These are phyloP conservation scores for Acanthamoeba lenticulata DNA, from an alignment of 208 protist genomes.

Conservation along the genomic window DNA sequence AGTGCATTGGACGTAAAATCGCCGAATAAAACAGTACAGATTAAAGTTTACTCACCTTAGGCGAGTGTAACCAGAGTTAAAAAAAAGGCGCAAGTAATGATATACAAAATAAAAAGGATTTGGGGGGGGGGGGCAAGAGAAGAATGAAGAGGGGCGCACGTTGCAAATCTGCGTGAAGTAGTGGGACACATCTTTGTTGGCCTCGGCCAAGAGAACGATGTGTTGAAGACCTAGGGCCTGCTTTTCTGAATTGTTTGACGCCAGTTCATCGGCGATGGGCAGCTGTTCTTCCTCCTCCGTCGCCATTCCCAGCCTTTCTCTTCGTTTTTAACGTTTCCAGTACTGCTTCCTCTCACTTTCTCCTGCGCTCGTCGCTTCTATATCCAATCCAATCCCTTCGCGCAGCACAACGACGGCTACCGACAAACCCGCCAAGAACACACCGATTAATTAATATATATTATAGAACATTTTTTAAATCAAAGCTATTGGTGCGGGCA, in stretches of 20 bases:
- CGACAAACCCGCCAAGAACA: no score
- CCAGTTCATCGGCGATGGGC: not conserved
- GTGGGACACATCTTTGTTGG: slow-evolving; percentile 34
- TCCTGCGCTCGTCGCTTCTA: not conserved
- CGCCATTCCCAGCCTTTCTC: not conserved
- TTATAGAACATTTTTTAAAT: not conserved
- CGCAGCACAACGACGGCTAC: no score
- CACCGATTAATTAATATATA: not conserved
- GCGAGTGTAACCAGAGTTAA: no score
- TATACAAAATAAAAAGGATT: not conserved
- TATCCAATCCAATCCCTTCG: no score
- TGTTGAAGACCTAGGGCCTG: slow-evolving; percentile 19
- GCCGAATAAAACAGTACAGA: no score
- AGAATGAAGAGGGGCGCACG: not conserved
- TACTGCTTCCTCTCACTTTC: not conserved
- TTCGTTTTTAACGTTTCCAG: not conserved
- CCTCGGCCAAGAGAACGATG: not conserved
- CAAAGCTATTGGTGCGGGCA: not conserved
- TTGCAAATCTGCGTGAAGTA: slow-evolving; percentile 8
- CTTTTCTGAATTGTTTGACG: not conserved
- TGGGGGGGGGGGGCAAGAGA: not conserved
- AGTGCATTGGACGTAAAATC: not conserved
- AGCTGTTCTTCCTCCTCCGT: slow-evolving; percentile 55
- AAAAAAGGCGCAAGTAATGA: no score
- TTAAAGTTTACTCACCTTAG: no score